Evolutionary conservation across 2,329 filamentous ascomycete genomes (phyloP), one percentile per base, ranked within the genome.

Genomic region (Colletotrichum incanum): DNA sequence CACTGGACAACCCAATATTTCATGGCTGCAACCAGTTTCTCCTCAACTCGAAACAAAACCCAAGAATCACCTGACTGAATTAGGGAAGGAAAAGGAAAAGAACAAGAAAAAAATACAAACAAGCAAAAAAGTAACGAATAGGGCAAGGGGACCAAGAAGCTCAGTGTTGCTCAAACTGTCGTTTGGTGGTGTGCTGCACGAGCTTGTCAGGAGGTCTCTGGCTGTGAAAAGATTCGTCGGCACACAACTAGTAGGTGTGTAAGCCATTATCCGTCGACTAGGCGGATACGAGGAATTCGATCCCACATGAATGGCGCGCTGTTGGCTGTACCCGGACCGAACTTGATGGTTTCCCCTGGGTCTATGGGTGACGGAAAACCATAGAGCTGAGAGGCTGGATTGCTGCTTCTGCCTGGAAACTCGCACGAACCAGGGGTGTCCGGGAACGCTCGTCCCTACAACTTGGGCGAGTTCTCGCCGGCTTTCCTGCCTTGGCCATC

Each of bases 401-500:
- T 37, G 20, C 11, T 39, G 54, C 34, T 34, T 31, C 8, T 49
- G 28, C 63, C 26, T 20, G 47, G 41, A 55, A 6, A 31, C 14
- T 31, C 4, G 14, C 34, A 31, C 3, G 9, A 26, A 23, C 26
- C 18, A 23, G 7, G 23, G 50, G n/a, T 12, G n/a, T 41, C 45
- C 45, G 23, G 23, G 23, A 14, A 41, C 11, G 18, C n/a, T 63
- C 49, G 26, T 39, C 28, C 6, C 20, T 26, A 14, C 49, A 18
- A 23, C n/a, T 41, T 9, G 37, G 47, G 23, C 31, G 28, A 37
- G 23, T 37, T 16, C 16, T 50, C 16, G 47, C 23, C 65, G 65
- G 59, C 50, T 69, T 64, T 47, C 69, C 59, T 45, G 28, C 39
- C 45, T 65, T 34, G 54, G 54, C 9, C 14, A 69, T 55, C 65